Base-by-base conservation (phyloP, 345 rosid species). In the Linum tenue region DNA sequence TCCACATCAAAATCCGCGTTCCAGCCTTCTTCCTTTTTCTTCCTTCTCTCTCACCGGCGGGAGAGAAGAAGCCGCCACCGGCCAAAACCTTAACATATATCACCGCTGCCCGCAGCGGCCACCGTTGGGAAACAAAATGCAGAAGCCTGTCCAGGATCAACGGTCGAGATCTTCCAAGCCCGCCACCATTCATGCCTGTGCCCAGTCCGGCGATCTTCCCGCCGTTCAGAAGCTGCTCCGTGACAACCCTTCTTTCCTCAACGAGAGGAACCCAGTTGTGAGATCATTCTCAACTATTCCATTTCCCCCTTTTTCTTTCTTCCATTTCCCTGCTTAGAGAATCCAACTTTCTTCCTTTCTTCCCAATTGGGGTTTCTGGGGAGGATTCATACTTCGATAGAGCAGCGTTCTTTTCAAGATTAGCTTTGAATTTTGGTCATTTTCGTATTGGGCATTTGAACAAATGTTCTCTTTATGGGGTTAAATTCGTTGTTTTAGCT, bases 261-360 rank as follows among this genome's bases (percentile, higher is more conserved):
- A 95, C 63, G 95, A 89, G 61, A 75, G 94, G 60, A 94, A 90
- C 69, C 88, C 99, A 63, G 95, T 89, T 51, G 99, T 91, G 79
- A 75, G 86, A 70, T 77, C 64, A 43, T 10, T 10, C 43, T 50
- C 15, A 6, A 7, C 10, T 7, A 9, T 43, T 36, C 51, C 36
- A 40, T 7, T 70, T 17, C 60, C 16, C 2, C 7, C 4, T 2
- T 35, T 37, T 48, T 2, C 22, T n/a, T 48, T 5, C 5, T 22
- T 39, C 40, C 16, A 9, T 39, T 37, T 57, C 35, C 6, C 37
- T 57, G 16, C 22, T 56, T 15, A 17, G 7, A 57, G 60, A 2
- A 17, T 22, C 37, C 10, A 17, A 22, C 16, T 57, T 57, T 9
- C 37, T 22, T 22, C 31, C 31, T 22, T 22, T 22, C 31, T 37